Percentiles rank a stretch among this genome's conserved stretches.
These are phyloP conservation scores for Plasmodium coatneyi DNA, from an alignment of 169 alveolate genomes.

Conservation along the genomic window DNA sequence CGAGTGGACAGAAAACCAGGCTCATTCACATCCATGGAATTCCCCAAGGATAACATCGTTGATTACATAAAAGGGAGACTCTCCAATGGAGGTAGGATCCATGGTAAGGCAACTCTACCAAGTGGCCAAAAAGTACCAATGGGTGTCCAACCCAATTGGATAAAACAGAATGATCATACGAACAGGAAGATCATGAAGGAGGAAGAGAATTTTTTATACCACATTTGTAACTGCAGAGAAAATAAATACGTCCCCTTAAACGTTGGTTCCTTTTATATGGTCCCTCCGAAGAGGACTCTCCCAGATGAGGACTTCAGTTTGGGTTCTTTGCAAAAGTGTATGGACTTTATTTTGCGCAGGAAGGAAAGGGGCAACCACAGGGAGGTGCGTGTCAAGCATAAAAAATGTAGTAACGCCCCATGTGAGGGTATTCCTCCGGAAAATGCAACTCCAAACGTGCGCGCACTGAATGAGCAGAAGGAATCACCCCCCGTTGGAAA, in stretches of 20 bases:
- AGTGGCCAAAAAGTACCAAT: background rate
- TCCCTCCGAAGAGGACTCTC: background rate
- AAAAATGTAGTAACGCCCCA: background rate
- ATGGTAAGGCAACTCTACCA: background rate
- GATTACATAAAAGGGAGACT: conserved; percentile 30
- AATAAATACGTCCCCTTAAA: conserved; percentile 46
- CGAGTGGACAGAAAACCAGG: background rate
- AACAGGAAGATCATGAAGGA: background rate
- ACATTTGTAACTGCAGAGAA: conserved; percentile 35
- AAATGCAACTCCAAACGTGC: background rate
- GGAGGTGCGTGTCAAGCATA: background rate
- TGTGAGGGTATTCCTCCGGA: background rate
- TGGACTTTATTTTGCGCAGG: conserved; percentile 29
- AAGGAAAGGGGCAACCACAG: background rate
- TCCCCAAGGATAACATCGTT: conserved; percentile 41
- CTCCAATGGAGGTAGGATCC: background rate
- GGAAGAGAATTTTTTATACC: background rate
- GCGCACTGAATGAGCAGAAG: background rate
- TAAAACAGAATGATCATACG: background rate
- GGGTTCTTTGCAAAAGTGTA: conserved; percentile 9
- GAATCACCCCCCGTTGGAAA: background rate
- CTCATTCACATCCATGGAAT: background rate
- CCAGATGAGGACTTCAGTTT: conserved; percentile 22
- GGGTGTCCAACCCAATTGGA: background rate
- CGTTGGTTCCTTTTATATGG: conserved; percentile 11